A percentile compares a stretch with the other conserved stretches of the same genome.
Evolutionary conservation across 768 basidiomycete genomes (phyloP).

Genomic region (Dioszegia crocea): DNA sequence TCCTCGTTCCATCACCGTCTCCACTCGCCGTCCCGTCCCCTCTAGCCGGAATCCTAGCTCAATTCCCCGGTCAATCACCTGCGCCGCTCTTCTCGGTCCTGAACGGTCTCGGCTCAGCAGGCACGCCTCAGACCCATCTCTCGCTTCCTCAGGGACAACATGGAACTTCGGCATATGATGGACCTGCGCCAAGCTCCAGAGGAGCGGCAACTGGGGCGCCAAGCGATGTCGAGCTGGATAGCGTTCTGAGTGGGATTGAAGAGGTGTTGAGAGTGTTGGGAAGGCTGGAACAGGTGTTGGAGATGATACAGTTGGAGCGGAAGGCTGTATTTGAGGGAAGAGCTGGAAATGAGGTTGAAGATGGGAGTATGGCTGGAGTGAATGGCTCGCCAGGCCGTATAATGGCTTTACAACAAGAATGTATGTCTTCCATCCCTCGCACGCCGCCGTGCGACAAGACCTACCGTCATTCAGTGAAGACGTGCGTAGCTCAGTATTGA

Average conservation of each 20-base stretch:
- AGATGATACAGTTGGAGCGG: neutral
- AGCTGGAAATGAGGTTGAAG: neutral
- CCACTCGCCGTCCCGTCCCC: neutral
- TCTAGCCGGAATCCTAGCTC: neutral
- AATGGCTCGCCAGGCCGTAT: neutral
- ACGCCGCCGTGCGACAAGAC: no score
- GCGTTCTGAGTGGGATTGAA: slow-evolving; percentile 1
- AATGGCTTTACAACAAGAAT: slow-evolving; percentile 5
- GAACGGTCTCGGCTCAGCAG: no score
- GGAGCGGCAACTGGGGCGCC: neutral
- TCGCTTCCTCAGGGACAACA: neutral
- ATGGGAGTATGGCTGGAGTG: neutral
- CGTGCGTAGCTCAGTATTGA: no score
- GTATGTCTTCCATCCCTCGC: neutral
- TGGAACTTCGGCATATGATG: neutral
- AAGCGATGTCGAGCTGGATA: neutral
- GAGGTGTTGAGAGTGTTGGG: slow-evolving; percentile 1
- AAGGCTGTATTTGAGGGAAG: neutral
- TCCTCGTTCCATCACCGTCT: neutral
- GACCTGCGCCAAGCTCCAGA: neutral
- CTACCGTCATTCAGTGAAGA: no score
- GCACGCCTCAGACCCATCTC: neutral
- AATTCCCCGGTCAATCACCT: neutral
- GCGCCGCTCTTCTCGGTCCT: neutral
- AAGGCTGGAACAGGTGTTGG: neutral